Base-by-base conservation (phyloP, 2,329 filamentous ascomycete genomes). In the Colletotrichum orchidophilum region DNA sequence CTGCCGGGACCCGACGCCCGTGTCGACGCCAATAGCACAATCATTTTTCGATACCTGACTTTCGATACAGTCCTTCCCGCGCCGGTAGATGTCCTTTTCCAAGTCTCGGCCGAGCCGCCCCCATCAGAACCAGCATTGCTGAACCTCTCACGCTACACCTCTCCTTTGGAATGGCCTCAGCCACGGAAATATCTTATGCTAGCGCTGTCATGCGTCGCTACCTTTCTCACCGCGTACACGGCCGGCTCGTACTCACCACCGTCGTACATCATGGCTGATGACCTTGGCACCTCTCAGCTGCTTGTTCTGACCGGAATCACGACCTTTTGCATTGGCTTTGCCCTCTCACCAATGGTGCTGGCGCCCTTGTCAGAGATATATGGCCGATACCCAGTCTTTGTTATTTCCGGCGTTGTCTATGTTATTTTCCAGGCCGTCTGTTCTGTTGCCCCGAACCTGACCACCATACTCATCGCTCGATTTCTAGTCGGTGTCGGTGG, bases 341-440 rank as follows among this genome's bases (percentile, higher is more conserved):
- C 88, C 0, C 80, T 95, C 27, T 93, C 94, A 0, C 95, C 95
- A 0, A 97, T 98, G 95, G 86, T 94, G 1, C 87, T 97, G 0
- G 95, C 95, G 0, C 95, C 95, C 0, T 92, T 97, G 74, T 94
- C 92, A 1, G 95, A 98, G 81, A 92, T 97, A 78, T 94, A 96
- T 80, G 95, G 95, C 3, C 90, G 95, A 2, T 91, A 94, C 66
- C 94, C 95, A 0, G 93, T 97, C 39, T 96, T 97, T 76, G 86
- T 95, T 27, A 85, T 86, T 1, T 92, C 93, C 9, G 94, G 94
- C 0, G 77, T 92, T 18, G 77, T 97, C 1, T 96, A 93, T 76
- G 88, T 94, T 70, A 77, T 87, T 18, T 93, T 91, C 77, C 91
- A 95, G 77, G 86, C 93, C 31, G 90, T 91, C 6, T 95, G 93